Percentiles rank a stretch among this genome's conserved stretches.
These are phyloP conservation scores for Polytrichum formosum DNA, from an alignment of 225 moss, liverwort and hornwort genomes.

Conservation along the genomic window DNA sequence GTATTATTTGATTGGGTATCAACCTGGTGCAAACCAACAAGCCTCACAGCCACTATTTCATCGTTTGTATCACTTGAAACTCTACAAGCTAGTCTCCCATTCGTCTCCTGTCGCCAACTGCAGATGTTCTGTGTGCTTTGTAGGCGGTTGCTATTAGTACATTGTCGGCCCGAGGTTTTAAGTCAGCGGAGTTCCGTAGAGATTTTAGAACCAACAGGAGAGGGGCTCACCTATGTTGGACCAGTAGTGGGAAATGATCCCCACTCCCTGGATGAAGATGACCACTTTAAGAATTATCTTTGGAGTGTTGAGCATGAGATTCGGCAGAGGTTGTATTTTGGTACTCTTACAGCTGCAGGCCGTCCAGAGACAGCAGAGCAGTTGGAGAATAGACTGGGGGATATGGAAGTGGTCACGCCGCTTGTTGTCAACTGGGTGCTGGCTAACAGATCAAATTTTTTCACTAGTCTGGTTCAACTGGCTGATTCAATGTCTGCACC, in stretches of 20 bases:
- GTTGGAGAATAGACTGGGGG: constrained; percentile 27
- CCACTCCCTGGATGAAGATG: constrained; percentile 36
- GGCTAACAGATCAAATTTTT: constrained; percentile 45
- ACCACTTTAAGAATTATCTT: constrained; percentile 53
- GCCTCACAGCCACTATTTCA: constrained; percentile 13
- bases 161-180: constrained; percentile 48
- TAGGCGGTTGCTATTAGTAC: constrained; percentile 57
- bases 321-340: constrained; percentile 63
- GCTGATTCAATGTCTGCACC: constrained; percentile 35
- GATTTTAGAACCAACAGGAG: constrained; percentile 28
- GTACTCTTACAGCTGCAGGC: constrained; percentile 41
- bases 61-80: constrained; percentile 16
- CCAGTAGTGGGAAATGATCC: constrained; percentile 18
- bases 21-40: constrained; percentile 53
- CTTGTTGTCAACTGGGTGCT: constrained; percentile 69
- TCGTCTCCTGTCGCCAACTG: constrained; percentile 76
- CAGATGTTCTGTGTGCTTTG: constrained; percentile 77
- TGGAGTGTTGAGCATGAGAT: constrained; percentile 74
- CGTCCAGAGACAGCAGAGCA: constrained; percentile 41
- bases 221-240: constrained; percentile 20
- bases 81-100: constrained; percentile 42
- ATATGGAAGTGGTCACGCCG: constrained; percentile 34
- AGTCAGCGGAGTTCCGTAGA: constrained; percentile 40
- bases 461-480: constrained; percentile 54
- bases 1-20: constrained; percentile 65